These are phyloP conservation scores for Trichosanthes cucumerina DNA, from an alignment of 306 rosid genomes.

Conservation along the genomic window DNA sequence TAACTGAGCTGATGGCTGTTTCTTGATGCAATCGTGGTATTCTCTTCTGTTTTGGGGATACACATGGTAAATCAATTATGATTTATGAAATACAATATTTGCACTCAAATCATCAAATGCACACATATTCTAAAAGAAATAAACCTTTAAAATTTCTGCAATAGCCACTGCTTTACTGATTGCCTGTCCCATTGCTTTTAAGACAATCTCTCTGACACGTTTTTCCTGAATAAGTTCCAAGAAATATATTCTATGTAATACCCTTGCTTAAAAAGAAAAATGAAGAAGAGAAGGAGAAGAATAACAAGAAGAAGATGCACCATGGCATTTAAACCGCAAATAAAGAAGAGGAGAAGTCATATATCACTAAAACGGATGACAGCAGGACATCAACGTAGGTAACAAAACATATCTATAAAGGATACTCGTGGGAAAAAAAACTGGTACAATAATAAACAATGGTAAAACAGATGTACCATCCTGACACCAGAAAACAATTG, in stretches of 20 bases:
- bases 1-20: conserved; percentile 78
- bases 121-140: not conserved
- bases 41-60: conserved; percentile 49
- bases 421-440: not conserved
- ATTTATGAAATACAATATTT: not conserved
- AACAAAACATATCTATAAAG: not conserved
- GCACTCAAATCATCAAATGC: not conserved
- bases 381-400: not conserved
- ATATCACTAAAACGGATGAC: not conserved
- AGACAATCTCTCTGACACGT: conserved; percentile 61
- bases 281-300: not conserved
- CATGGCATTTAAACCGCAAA: not conserved
- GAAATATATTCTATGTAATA: not conserved
- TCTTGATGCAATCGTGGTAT: conserved; percentile 67
- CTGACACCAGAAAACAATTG: not conserved
- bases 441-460: not conserved
- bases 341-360: not conserved
- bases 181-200: conserved; percentile 99
- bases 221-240: conserved; percentile 53
- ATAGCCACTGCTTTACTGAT: conserved; percentile 95
- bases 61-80: conserved; percentile 6
- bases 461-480: not conserved
- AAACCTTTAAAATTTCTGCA: conserved; percentile 86
- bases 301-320: not conserved
- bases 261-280: not conserved